Conservation (phyloP, 495 filamentous ascomycete species). For the Podospora appendiculata region DNA sequence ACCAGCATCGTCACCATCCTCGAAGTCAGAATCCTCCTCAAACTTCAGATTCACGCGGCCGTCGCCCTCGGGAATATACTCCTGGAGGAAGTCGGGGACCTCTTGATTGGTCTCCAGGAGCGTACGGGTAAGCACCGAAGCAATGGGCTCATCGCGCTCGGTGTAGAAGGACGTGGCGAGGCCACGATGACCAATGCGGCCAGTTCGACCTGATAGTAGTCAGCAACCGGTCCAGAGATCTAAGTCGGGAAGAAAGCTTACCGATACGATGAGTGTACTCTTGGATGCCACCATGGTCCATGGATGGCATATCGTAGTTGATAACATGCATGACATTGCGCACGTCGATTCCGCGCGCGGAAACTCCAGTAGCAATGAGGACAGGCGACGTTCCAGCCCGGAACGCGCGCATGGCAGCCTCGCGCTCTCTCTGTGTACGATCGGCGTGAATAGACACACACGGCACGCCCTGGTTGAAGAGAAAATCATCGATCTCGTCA, state of each 20-base stretch:
- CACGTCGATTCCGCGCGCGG: slow-evolving; percentile 87
- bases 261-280: slow-evolving; percentile 95
- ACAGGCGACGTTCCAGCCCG: slow-evolving; percentile 65
- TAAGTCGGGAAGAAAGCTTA: slow-evolving; percentile 27
- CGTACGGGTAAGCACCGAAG: slow-evolving; percentile 61
- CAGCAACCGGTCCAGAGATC: slow-evolving; percentile 2
- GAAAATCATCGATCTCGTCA: slow-evolving; percentile 78
- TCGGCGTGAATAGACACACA: slow-evolving; percentile 80
- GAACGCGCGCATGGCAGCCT: slow-evolving; percentile 88
- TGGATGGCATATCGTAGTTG: slow-evolving; percentile 78
- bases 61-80: slow-evolving; percentile 48
- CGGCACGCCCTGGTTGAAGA: slow-evolving; percentile 73
- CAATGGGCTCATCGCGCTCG: slow-evolving; percentile 59
- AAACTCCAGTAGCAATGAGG: slow-evolving; percentile 75
- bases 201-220: slow-evolving; percentile 69
- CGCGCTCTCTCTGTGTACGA: slow-evolving; percentile 85
- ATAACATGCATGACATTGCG: slow-evolving; percentile 81
- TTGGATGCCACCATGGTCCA: slow-evolving; percentile 71
- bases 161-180: slow-evolving; percentile 84
- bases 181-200: slow-evolving; percentile 83
- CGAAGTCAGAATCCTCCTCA: slow-evolving; percentile 57
- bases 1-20: slow-evolving; percentile 22
- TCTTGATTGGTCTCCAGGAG: slow-evolving; percentile 69
- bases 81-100: slow-evolving; percentile 74
- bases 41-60: slow-evolving; percentile 43